A percentile compares a stretch with the other conserved stretches of the same genome.
Evolutionary conservation across 2,329 filamentous ascomycete species (phyloP).

Genomic region (Xylariaceae sp.): DNA sequence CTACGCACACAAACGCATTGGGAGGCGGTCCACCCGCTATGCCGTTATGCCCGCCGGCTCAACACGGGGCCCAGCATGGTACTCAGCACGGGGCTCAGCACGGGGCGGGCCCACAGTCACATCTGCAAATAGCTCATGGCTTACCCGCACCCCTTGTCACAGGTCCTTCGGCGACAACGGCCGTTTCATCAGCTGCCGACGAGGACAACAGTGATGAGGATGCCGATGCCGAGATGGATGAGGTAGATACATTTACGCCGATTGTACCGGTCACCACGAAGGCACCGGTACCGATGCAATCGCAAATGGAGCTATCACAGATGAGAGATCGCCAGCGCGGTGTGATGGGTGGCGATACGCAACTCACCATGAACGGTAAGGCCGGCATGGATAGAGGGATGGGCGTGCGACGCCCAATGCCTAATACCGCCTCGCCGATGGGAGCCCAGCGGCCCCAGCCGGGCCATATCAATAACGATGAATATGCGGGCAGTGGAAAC

Average conservation of each 20-base stretch:
- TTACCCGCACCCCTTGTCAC: conserved; percentile 16
- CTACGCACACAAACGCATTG: conserved; percentile 22
- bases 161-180: conserved; percentile 19
- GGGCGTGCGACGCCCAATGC: conserved; percentile 41
- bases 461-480: conserved; percentile 29
- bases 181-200: conserved; percentile 26
- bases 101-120: conserved; percentile 18
- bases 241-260: conserved; percentile 50
- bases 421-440: conserved; percentile 39
- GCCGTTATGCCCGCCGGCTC: conserved; percentile 10
- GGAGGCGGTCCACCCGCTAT: conserved; percentile 18
- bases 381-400: conserved; percentile 34
- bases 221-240: conserved; percentile 49
- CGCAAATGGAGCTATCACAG: conserved; percentile 41
- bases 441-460: conserved; percentile 33
- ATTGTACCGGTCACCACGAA: conserved; percentile 39
- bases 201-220: conserved; percentile 45
- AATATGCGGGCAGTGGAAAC: conserved; percentile 41
- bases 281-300: conserved; percentile 26
- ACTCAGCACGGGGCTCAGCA: neutral
- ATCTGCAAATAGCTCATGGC: conserved; percentile 20
- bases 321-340: conserved; percentile 36
- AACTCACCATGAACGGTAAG: conserved; percentile 41
- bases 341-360: conserved; percentile 29
- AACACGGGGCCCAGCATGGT: conserved; percentile 8